A percentile compares a stretch with the other conserved stretches of the same genome.
These are phyloP conservation scores for Phascolomyces articulosus DNA, from an alignment of 371 early-diverging fungal genomes.

Conservation along the genomic window DNA sequence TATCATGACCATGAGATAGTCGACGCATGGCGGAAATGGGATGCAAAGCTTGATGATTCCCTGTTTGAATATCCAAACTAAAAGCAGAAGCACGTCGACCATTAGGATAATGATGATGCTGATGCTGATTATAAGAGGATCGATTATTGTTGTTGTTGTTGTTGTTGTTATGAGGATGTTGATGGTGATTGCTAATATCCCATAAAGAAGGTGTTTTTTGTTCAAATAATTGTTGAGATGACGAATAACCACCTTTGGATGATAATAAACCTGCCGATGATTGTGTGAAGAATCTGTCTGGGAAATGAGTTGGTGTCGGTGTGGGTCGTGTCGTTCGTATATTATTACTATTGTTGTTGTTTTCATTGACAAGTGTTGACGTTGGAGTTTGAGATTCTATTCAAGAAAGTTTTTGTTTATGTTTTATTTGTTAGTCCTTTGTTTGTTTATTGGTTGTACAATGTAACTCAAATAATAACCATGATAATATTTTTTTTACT, in stretches of 20 bases:
- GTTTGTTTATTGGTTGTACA: neutral
- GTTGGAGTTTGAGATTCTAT: neutral
- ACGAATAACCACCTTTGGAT: too few species aligned
- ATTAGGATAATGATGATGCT: neutral
- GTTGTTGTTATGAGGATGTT: neutral
- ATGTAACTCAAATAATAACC: neutral
- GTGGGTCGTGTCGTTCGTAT: neutral
- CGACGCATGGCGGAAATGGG: neutral
- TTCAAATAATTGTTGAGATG: neutral
- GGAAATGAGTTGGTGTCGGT: neutral
- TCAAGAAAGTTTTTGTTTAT: neutral
- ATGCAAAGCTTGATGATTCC: neutral
- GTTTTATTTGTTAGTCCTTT: neutral
- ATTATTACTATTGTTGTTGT: neutral
- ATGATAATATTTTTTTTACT: neutral
- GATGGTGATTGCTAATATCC: neutral
- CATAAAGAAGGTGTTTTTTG: neutral
- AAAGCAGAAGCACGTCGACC: slow-evolving; percentile 4
- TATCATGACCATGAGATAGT: neutral
- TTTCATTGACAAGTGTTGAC: slow-evolving; percentile 1
- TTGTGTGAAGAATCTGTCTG: neutral
- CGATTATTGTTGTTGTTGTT: neutral
- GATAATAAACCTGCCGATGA: neutral
- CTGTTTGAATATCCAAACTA: neutral
- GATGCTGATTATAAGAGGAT: neutral